Base-by-base conservation (phyloP, 2,329 filamentous ascomycete species). In the Penicillium glabrum region DNA sequence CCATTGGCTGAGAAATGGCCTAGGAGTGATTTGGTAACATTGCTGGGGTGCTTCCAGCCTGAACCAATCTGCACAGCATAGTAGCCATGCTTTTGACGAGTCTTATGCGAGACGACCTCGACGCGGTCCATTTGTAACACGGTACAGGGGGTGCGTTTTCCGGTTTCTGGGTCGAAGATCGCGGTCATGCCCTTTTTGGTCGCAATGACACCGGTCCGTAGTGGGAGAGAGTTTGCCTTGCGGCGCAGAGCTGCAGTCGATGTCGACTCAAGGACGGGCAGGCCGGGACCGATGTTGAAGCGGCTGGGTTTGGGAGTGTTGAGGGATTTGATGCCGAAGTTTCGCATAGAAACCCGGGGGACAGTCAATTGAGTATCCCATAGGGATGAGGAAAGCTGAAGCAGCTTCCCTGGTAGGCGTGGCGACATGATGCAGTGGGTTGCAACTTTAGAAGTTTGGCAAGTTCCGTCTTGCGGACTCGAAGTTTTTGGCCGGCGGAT, bases 101-200 rank as follows among this genome's bases (percentile, higher is more conserved):
- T 95, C 83, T 96, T 97, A 78, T 90, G 88, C 57, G 89, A 87
- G 39, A 97, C 81, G 9, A 97, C 92, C 77, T 98, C 89, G 59
- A 96, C 92, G 67, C 91, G 84, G 75, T 99, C 95, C 67, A 99
- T 83, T 79, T 98, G 93, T 56, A 99, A 83, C 52, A 99, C 89
- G 14, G 95, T 99, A 80, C 92, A 96, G 21, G 93, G 83, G 57
- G 88, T 89, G 62, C 93, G 87, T 62, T 83, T 84, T 66, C 90
- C 89, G 26, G 90, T 89, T 67, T 87, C 85, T 0, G 83, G 77
- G 70, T 92, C 88, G 82, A 89, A 98, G 63, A 97, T 78, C 58
- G 89, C 93, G 44, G 92, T 96, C 90, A 99, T 98, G 75, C 95
- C 95, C 79, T 93, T 93, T 79, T 99, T 99, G 72, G 88, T 83